Evolutionary conservation across 106 monocot genomes (phyloP).

Genomic region (Vanilla planifolia): DNA sequence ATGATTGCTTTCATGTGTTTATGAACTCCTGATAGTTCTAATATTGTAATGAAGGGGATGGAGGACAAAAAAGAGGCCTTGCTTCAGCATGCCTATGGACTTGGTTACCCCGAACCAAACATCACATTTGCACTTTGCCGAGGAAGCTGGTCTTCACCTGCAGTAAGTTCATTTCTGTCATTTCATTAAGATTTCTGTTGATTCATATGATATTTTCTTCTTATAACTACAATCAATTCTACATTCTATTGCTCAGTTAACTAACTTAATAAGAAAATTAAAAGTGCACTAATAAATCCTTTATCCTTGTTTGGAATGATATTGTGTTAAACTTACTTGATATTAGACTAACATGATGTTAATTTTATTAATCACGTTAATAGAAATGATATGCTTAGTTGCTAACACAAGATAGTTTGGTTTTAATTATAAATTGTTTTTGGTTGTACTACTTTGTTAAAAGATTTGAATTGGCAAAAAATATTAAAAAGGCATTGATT

Average conservation of each 20-base stretch:
- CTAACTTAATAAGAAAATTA: background rate
- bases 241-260: background rate
- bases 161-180: conserved; percentile 40
- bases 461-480: too few species aligned
- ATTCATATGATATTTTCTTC: too few species aligned
- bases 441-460: too few species aligned
- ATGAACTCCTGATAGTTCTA: background rate
- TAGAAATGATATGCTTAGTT: too few species aligned
- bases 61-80: conserved; percentile 45
- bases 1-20: background rate
- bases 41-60: conserved; percentile 23
- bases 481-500: too few species aligned
- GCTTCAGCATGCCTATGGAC: conserved; percentile 40
- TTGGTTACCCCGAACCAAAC: conserved; percentile 83
- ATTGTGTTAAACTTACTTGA: too few species aligned
- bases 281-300: too few species aligned
- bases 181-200: too few species aligned
- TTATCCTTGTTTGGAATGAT: background rate
- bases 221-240: background rate
- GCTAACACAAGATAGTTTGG: too few species aligned
- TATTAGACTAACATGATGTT: too few species aligned
- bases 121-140: conserved; percentile 87
- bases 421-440: too few species aligned
- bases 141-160: conserved; percentile 86
- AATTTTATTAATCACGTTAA: too few species aligned